These are phyloP conservation scores for Chalciporus sphaerocephalus DNA, from an alignment of 768 basidiomycete genomes.

Conservation along the genomic window DNA sequence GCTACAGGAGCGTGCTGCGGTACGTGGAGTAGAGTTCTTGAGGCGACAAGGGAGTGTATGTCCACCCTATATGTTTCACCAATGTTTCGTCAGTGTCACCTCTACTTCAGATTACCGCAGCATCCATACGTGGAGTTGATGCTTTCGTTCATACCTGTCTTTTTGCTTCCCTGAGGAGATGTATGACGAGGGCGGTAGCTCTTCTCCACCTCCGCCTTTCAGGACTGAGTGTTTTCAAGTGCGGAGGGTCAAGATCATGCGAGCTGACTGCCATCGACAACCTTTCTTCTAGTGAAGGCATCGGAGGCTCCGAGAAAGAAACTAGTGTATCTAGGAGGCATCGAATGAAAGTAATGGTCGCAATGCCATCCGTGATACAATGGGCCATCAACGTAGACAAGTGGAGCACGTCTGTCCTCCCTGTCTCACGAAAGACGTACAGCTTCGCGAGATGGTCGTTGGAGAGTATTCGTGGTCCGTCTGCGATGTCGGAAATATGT, in stretches of 20 bases:
- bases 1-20: slow-evolving; percentile 35
- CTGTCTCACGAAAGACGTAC: slow-evolving; percentile 38
- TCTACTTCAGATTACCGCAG: no score
- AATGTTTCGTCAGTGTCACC: background rate
- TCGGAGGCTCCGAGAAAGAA: slow-evolving; percentile 1
- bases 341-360: slow-evolving; percentile 39
- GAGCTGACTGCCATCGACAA: slow-evolving; percentile 40
- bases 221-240: slow-evolving; percentile 25
- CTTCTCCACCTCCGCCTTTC: slow-evolving; percentile 43
- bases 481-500: slow-evolving; percentile 27
- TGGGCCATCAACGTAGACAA: slow-evolving; percentile 45
- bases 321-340: slow-evolving; percentile 43
- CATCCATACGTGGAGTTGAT: background rate
- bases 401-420: slow-evolving; percentile 36
- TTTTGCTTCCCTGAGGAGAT: slow-evolving; percentile 29
- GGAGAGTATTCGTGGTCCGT: slow-evolving; percentile 38
- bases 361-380: slow-evolving; percentile 47
- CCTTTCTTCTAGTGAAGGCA: slow-evolving; percentile 34
- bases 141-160: slow-evolving; percentile 30
- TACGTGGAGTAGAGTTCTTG: slow-evolving; percentile 32
- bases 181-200: slow-evolving; percentile 40
- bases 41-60: slow-evolving; percentile 49
- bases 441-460: slow-evolving; percentile 40
- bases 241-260: slow-evolving; percentile 35
- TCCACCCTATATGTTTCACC: slow-evolving; percentile 53